Evolutionary conservation across 2,329 filamentous ascomycete species (phyloP).

Genomic region (Talaromyces sp.): DNA sequence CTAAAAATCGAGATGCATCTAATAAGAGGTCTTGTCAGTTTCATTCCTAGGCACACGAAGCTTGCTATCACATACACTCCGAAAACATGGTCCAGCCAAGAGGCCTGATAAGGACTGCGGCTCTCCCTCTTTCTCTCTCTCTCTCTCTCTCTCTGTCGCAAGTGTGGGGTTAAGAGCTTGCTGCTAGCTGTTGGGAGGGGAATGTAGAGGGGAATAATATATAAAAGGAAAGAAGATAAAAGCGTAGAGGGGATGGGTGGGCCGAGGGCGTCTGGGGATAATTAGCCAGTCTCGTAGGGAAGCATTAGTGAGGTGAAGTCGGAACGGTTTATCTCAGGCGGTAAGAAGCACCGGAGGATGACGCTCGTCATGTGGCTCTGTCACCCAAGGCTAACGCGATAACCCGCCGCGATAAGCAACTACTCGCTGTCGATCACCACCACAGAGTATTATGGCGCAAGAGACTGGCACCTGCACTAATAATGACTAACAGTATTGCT

Average conservation of each 20-base stretch:
- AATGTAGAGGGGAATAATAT: neutral
- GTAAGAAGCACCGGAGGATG: slow-evolving; percentile 14
- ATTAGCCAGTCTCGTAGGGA: neutral
- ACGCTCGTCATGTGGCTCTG: slow-evolving; percentile 32
- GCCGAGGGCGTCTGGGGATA: neutral
- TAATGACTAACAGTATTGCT: neutral
- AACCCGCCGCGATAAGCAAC: neutral
- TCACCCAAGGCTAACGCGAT: neutral
- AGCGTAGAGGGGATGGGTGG: neutral
- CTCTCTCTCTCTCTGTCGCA: neutral
- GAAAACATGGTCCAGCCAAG: slow-evolving; percentile 63
- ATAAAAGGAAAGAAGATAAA: neutral
- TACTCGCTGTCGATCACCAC: neutral
- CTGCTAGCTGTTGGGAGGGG: neutral
- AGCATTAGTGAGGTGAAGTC: slow-evolving; percentile 11
- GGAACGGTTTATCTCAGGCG: slow-evolving; percentile 7
- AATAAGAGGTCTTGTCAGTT: slow-evolving; percentile 6
- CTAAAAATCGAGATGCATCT: slow-evolving; percentile 96
- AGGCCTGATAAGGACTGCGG: neutral
- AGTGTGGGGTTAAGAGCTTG: neutral
- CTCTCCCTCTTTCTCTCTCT: neutral
- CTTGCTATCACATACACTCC: slow-evolving; percentile 65
- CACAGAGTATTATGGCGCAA: neutral
- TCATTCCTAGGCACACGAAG: no score
- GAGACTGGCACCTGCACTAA: neutral